Conservation (phyloP, 768 basidiomycete genomes). For the Mycena belliarum region DNA sequence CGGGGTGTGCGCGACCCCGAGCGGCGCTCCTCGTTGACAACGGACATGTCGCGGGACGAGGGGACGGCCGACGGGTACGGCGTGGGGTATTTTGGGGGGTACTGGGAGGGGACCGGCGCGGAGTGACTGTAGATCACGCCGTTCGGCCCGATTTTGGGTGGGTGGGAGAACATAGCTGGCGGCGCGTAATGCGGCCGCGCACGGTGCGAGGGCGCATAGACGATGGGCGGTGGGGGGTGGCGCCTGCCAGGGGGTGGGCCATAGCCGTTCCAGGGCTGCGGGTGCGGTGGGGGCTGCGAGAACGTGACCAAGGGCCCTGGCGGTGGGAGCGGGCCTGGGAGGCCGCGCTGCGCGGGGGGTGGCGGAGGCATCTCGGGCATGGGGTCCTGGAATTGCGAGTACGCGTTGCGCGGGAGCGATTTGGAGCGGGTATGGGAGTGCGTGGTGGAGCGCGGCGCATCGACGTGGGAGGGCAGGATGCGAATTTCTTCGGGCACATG, state of each 20-base stretch:
- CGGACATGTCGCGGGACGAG: constrained; percentile 35
- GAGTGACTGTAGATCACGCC: constrained; percentile 73
- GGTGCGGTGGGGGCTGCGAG: constrained; percentile 39
- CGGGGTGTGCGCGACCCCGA: constrained; percentile 12
- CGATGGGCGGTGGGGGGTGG: constrained; percentile 56
- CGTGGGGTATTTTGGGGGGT: constrained; percentile 42
- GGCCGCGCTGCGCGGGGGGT: constrained; percentile 35
- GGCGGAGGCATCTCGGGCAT: constrained; percentile 14
- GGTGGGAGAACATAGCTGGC: constrained; percentile 58
- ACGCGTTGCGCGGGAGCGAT: constrained; percentile 45
- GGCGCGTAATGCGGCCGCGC: constrained; percentile 56
- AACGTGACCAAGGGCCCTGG: constrained; percentile 31
- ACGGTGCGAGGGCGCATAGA: constrained; percentile 59
- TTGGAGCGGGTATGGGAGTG: constrained; percentile 43
- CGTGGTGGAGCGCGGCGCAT: constrained; percentile 34
- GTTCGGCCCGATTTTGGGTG: constrained; percentile 53
- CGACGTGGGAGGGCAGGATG: constrained; percentile 53
- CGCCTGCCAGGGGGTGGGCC: constrained; percentile 29
- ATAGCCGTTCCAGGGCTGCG: constrained; percentile 33
- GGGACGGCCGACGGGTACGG: constrained; percentile 43
- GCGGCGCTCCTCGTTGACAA: constrained; percentile 40
- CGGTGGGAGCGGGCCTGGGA: constrained; percentile 18
- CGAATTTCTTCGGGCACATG: constrained; percentile 61
- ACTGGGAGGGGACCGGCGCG: constrained; percentile 49
- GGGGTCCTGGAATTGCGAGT: constrained; percentile 28